Evolutionary conservation across 805 yeast genomes (phyloP).

Genomic region (Zygosaccharomyces kombuchaensis): DNA sequence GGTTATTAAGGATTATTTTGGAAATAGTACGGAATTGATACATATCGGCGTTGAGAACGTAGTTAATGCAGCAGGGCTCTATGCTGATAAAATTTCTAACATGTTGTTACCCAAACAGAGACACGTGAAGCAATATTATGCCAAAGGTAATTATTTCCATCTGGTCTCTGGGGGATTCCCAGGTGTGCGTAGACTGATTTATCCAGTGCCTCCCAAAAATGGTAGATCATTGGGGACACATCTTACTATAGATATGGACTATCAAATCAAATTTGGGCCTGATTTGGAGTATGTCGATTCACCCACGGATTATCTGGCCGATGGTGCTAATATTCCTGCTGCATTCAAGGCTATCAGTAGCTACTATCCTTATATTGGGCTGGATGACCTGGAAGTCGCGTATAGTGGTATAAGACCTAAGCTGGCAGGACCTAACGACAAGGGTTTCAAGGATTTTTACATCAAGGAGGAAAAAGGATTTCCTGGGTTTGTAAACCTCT

Average conservation of each 20-base stretch:
- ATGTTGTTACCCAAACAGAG: slow-evolving; percentile 60
- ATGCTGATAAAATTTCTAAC: slow-evolving; percentile 69
- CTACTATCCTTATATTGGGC: slow-evolving; percentile 60
- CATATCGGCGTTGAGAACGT: slow-evolving; percentile 51
- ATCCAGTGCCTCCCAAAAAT: slow-evolving; percentile 74
- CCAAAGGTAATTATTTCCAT: slow-evolving; percentile 80
- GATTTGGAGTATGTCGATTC: slow-evolving; percentile 75
- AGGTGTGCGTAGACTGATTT: slow-evolving; percentile 53
- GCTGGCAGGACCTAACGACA: slow-evolving; percentile 42
- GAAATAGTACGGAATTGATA: slow-evolving; percentile 33
- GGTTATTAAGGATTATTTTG: slow-evolving; percentile 26
- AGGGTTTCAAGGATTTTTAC: slow-evolving; percentile 64
- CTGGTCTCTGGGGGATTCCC: slow-evolving; percentile 45
- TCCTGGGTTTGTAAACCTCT: slow-evolving; percentile 72
- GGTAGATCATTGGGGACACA: slow-evolving; percentile 84
- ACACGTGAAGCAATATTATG: slow-evolving; percentile 58
- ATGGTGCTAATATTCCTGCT: slow-evolving; percentile 42
- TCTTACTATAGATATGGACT: slow-evolving; percentile 76
- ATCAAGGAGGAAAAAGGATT: slow-evolving; percentile 66
- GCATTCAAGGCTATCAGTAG: slow-evolving; percentile 56
- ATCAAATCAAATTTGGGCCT: slow-evolving; percentile 80
- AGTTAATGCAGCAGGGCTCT: slow-evolving; percentile 75
- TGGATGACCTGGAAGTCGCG: slow-evolving; percentile 52
- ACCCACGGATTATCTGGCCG: slow-evolving; percentile 46
- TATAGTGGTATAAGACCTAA: slow-evolving; percentile 88